Conservation (phyloP, 257 asterid species). For the Gardenia jasminoides region DNA sequence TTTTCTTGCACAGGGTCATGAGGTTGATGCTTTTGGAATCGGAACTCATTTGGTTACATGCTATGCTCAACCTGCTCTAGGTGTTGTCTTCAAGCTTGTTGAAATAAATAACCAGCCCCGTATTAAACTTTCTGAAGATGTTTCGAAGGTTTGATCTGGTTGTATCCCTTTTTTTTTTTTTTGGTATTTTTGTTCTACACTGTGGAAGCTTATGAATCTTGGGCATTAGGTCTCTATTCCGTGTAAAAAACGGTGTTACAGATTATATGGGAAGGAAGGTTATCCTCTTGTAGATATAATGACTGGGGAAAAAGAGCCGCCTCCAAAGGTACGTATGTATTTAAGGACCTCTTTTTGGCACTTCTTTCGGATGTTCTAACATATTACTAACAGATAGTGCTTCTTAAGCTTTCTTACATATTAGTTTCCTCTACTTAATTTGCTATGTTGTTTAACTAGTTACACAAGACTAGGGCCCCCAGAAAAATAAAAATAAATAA, state of each 20-base stretch:
- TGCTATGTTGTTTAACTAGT: background rate
- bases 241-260: slow-evolving; percentile 91
- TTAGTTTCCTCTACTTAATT: background rate
- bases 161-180: slow-evolving; percentile 16
- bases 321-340: slow-evolving; percentile 67
- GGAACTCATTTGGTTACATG: slow-evolving; percentile 98
- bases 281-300: slow-evolving; percentile 95
- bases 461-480: background rate
- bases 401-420: background rate
- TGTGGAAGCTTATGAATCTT: slow-evolving; percentile 18
- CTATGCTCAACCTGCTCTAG: slow-evolving; percentile 96
- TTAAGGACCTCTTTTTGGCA: background rate
- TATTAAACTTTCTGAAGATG: slow-evolving; percentile 95
- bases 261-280: slow-evolving; percentile 90
- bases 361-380: slow-evolving; percentile 5
- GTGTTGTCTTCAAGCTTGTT: slow-evolving; percentile 91
- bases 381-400: background rate
- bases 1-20: slow-evolving; percentile 72
- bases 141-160: slow-evolving; percentile 68
- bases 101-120: slow-evolving; percentile 97
- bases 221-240: slow-evolving; percentile 86
- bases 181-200: slow-evolving; percentile 2
- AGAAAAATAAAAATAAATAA: too few relatives aligned
- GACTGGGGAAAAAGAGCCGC: slow-evolving; percentile 85
- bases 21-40: slow-evolving; percentile 89